Evolutionary conservation across 1,284 basidiomycete genomes (phyloP).

Genomic region (Jaminaea rosea): DNA sequence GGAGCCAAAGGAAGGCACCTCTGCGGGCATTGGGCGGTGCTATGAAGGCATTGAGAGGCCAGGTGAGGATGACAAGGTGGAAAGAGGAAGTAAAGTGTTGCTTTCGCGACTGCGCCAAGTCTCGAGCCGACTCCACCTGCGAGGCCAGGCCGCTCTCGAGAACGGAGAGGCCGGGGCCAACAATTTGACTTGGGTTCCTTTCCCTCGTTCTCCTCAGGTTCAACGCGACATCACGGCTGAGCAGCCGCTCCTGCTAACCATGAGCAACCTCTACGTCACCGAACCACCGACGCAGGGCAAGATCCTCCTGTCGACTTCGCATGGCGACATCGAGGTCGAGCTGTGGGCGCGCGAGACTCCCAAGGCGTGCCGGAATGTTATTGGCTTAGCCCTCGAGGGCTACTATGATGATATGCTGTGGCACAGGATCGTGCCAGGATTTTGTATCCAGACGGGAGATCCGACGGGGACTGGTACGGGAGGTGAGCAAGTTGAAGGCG

Average conservation of each 20-base stretch:
- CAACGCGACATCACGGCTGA: no score
- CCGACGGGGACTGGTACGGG: conserved; percentile 80
- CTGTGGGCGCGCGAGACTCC: conserved; percentile 94
- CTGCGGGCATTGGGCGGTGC: no score
- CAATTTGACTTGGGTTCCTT: no score
- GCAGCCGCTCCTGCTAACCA: conserved; percentile 6
- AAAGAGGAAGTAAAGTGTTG: no score
- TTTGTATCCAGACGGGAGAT: conserved; percentile 92
- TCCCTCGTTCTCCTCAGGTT: no score
- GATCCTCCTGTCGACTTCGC: conserved; percentile 79
- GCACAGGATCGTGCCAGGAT: conserved; percentile 77
- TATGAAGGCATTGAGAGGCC: no score
- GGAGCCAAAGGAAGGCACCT: background rate
- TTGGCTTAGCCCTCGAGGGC: conserved; percentile 81
- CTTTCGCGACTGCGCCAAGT: no score
- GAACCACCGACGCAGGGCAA: conserved; percentile 64
- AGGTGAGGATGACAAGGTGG: no score
- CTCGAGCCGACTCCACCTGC: no score
- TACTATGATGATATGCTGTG: conserved; percentile 94
- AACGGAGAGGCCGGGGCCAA: no score
- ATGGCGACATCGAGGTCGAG: conserved; percentile 58
- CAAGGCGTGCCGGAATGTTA: conserved; percentile 83
- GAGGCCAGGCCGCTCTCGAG: no score
- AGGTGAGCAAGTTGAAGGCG: conserved; percentile 49
- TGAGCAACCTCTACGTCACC: conserved; percentile 35